Conservation (phyloP, 352 stramenopile genomes). For the Phytophthora quininea region DNA sequence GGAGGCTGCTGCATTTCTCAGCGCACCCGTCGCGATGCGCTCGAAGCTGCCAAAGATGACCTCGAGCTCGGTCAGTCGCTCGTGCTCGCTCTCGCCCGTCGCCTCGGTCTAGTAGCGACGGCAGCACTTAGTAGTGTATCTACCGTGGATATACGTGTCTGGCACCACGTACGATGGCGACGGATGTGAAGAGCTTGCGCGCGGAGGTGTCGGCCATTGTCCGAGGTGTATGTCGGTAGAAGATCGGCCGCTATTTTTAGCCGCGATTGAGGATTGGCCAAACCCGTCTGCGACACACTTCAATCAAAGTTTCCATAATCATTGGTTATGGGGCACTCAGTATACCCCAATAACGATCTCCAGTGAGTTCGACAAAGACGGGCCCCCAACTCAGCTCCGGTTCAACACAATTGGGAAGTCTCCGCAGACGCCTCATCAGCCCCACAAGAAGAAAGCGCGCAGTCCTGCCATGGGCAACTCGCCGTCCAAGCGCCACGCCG, state of each 20-base stretch:
- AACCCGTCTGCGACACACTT: slow-evolving; percentile 9
- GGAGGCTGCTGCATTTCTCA: slow-evolving; percentile 61
- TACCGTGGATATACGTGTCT: not conserved
- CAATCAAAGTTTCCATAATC: not conserved
- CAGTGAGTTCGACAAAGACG: too few relatives aligned
- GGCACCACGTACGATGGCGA: slow-evolving; percentile 40
- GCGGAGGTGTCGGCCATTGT: too few relatives aligned
- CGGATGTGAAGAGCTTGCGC: slow-evolving; percentile 36
- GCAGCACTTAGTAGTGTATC: not conserved
- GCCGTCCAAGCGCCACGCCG: slow-evolving; percentile 54
- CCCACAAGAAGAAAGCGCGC: slow-evolving; percentile 8
- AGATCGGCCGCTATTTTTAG: slow-evolving; percentile 5
- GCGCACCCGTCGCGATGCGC: slow-evolving; percentile 43
- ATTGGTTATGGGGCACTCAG: too few relatives aligned
- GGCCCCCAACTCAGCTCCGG: too few relatives aligned
- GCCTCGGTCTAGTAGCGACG: slow-evolving; percentile 45
- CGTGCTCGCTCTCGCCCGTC: slow-evolving; percentile 69
- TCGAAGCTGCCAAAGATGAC: slow-evolving; percentile 81
- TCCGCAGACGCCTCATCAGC: not conserved
- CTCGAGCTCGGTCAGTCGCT: slow-evolving; percentile 72
- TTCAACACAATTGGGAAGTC: not conserved
- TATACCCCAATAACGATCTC: too few relatives aligned
- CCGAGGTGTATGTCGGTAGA: slow-evolving; percentile 13
- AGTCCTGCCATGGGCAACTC: slow-evolving; percentile 69
- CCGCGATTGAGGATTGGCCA: not conserved